Evolutionary conservation across 148 eudicot species (phyloP), one percentile per base, ranked within the genome.

Genomic region (Rhododendron ferrugineum): DNA sequence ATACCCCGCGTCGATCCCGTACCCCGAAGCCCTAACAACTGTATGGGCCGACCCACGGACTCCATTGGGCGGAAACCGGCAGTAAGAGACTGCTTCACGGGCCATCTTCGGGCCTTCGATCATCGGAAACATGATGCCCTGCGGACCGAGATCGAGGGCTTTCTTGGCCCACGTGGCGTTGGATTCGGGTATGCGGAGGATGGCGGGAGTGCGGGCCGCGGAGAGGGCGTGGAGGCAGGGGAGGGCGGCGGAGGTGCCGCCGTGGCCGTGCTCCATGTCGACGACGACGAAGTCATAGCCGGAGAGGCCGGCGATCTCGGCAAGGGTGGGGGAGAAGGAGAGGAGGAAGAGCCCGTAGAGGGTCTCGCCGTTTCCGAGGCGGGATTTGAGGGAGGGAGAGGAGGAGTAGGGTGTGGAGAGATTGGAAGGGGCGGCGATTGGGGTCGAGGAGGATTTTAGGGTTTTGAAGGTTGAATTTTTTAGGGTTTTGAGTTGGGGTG

Each of bases 241-340:
- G 11, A 96, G 92, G 0, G 98, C 94, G 7, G 89, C 93, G 42
- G 94, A 77, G 80, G 93, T 84, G 49, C 91, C 92, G 6, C 99
- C 98, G 77, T 77, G 93, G 79, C 98, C 98, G 88, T 96, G 99
- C 84, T 96, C 99, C 95, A 96, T 94, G 86, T 94, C 98, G 36
- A 96, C 91, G 36, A 96, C 98, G 14, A 90, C 94, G 83, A 92
- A 94, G 46, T 96, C 98, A 85, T 96, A 94, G 47, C 98, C 99
- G 2, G 95, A 84, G 78, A 92, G 91, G 26, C 93, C 98, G 30
- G 94, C 93, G 85, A 96, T 96, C 86, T 96, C 98, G 81, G 98
- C 94, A 34, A 94, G 88, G 18, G 94, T 92, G 0, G 97, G 95
- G 83, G 93, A 96, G 90, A 89, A 91, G 84, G 91, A 87, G 88